phyloP scores from a whole-genome alignment of 441 rosid genomes.

The Gossypium aridum region DNA sequence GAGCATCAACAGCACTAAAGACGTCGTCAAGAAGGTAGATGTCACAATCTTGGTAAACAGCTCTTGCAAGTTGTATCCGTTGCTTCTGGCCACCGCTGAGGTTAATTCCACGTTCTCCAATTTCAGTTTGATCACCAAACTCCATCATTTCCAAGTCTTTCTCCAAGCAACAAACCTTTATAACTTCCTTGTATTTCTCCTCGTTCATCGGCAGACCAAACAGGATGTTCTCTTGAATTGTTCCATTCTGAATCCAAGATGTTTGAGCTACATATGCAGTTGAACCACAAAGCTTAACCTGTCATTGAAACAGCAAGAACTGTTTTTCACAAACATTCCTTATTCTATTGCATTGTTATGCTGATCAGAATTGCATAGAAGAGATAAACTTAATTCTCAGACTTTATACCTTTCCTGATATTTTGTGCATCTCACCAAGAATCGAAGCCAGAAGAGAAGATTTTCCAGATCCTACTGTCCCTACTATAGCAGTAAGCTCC shows the following conservation, averaged over 20 bases:
- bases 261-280: slow-evolving; percentile 93
- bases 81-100: slow-evolving; percentile 98
- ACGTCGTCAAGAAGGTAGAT: slow-evolving; percentile 88
- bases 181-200: slow-evolving; percentile 51
- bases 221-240: slow-evolving; percentile 78
- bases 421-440: slow-evolving; percentile 95
- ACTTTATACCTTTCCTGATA: slow-evolving; percentile 55
- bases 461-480: slow-evolving; percentile 88
- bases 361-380: not conserved
- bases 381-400: slow-evolving; percentile 1
- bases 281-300: slow-evolving; percentile 72
- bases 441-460: slow-evolving; percentile 75
- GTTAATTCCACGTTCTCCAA: slow-evolving; percentile 93
- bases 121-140: slow-evolving; percentile 89
- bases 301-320: slow-evolving; percentile 6
- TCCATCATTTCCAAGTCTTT: slow-evolving; percentile 94
- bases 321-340: not conserved
- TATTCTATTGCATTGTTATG: not conserved
- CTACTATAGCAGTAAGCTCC: slow-evolving; percentile 78
- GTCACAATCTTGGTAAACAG: slow-evolving; percentile 90
- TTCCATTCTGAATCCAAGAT: slow-evolving; percentile 92
- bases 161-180: slow-evolving; percentile 72
- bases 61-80: slow-evolving; percentile 85
- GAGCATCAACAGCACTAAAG: slow-evolving; percentile 97
- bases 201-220: slow-evolving; percentile 72